These are phyloP conservation scores for Mycena vitilis DNA, from an alignment of 768 basidiomycete species.

Conservation along the genomic window DNA sequence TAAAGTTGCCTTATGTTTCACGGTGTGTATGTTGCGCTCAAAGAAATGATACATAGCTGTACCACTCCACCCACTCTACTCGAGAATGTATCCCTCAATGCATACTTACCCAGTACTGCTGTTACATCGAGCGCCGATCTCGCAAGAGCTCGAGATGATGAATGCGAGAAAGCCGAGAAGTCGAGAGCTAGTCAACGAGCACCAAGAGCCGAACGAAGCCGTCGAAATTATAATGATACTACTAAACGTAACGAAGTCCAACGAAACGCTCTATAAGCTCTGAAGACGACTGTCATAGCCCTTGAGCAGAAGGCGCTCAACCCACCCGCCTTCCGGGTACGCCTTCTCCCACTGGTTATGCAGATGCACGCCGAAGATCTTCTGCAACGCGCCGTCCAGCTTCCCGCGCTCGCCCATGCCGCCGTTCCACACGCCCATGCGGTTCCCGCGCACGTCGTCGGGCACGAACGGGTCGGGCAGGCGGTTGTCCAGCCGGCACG, in stretches of 20 bases:
- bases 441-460: slow-evolving; percentile 64
- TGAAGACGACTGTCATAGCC: slow-evolving; percentile 59
- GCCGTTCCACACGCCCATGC: slow-evolving; percentile 69
- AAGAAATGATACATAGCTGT: too few relatives aligned
- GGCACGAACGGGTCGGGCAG: slow-evolving; percentile 90
- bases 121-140: too few relatives aligned
- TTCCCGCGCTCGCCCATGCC: slow-evolving; percentile 71
- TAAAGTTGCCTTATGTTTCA: too few relatives aligned
- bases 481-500: slow-evolving; percentile 92
- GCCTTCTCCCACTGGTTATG: slow-evolving; percentile 97
- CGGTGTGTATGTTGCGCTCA: too few relatives aligned
- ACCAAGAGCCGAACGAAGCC: not conserved
- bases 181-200: too few relatives aligned
- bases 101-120: too few relatives aligned
- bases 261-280: not conserved
- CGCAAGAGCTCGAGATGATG: too few relatives aligned
- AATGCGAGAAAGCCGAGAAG: too few relatives aligned
- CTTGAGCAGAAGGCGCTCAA: slow-evolving; percentile 79
- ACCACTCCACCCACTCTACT: too few relatives aligned
- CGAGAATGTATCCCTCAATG: too few relatives aligned
- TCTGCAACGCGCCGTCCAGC: slow-evolving; percentile 69
- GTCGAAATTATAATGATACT: slow-evolving; percentile 1
- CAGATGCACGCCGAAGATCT: slow-evolving; percentile 90
- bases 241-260: not conserved
- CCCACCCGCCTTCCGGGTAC: slow-evolving; percentile 89